Evolutionary conservation across 352 stramenopile species (phyloP).

Genomic region (Phytophthora brassicae): DNA sequence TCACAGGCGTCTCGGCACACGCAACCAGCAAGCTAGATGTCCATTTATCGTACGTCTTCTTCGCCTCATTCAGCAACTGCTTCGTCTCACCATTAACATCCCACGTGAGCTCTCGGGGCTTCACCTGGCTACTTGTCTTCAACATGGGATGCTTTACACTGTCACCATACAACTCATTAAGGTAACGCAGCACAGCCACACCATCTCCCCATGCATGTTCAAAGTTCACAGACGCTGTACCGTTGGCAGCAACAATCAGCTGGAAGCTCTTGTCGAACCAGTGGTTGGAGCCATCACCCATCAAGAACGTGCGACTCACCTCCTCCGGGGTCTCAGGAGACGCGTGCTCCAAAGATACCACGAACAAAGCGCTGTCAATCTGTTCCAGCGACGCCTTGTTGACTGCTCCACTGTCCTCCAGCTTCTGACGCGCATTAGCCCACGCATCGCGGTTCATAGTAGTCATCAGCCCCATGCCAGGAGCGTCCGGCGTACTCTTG

Average conservation of each 20-base stretch:
- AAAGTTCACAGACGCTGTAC: slow-evolving; percentile 86
- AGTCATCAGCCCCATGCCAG: slow-evolving; percentile 76
- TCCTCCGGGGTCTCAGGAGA: slow-evolving; percentile 55
- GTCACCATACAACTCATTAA: slow-evolving; percentile 89
- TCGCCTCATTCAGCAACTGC: slow-evolving; percentile 65
- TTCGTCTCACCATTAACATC: slow-evolving; percentile 60
- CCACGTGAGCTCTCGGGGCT: slow-evolving; percentile 58
- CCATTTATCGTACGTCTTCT: slow-evolving; percentile 73
- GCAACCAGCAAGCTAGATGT: slow-evolving; percentile 61
- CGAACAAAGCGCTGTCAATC: slow-evolving; percentile 88
- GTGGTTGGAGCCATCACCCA: slow-evolving; percentile 84
- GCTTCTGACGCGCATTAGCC: slow-evolving; percentile 63
- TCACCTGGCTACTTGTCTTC: slow-evolving; percentile 27
- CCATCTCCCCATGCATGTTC: slow-evolving; percentile 91
- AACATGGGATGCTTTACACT: slow-evolving; percentile 77
- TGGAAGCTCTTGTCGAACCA: slow-evolving; percentile 95
- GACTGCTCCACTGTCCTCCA: slow-evolving; percentile 45
- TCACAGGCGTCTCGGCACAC: slow-evolving; percentile 76
- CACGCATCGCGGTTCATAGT: slow-evolving; percentile 85
- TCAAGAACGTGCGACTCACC: slow-evolving; percentile 78
- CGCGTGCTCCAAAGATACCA: slow-evolving; percentile 77
- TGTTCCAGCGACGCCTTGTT: slow-evolving; percentile 77
- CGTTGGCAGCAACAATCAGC: slow-evolving; percentile 82
- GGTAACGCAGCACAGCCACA: slow-evolving; percentile 85
- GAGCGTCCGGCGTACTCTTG: slow-evolving; percentile 33